Base-by-base conservation (phyloP, 2,329 filamentous ascomycete genomes). In the Aphanocladium album region DNA sequence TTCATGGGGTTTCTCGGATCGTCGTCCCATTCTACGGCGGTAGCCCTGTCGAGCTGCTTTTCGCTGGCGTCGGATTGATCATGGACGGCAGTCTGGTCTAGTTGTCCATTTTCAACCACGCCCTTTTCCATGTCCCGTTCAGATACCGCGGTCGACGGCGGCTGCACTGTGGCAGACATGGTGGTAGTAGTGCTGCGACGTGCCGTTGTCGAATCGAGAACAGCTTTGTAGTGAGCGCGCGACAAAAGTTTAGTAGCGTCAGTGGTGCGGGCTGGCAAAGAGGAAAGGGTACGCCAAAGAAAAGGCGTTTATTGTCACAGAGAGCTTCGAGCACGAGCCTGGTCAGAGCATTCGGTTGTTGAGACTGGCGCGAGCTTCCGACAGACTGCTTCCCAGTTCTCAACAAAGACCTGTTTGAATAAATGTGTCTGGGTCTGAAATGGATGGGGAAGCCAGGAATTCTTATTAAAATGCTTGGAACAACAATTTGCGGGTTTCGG, bases 1-100 rank as follows among this genome's bases (percentile, higher is more conserved):
- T 84, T 84, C 74, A 76, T 0, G 80, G 80, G 56, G 61, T 83
- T 83, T n/a, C 73, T 67, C 0, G 72, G 68, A 45, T 79, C 78
- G 0, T 65, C 64, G 1, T 72, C 67, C 76, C 77, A 79, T 0
- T 23, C 12, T 8, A 62, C 49, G 23, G 45, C 30, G 3, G 25
- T 41, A 2, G 16, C 3, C 17, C 54, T 27, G 21, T 41, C 21
- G 7, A 9, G 3, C 7, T 49, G 57, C 50, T 54, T 54, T 21
- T 60, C 57, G 21, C 41, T 54, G 12, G 17, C 12, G n/a, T 53
- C 50, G 12, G 49, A 54, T 0, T 39, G 41, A 7, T 19, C 9
- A 37, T 19, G 46, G 5, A 37, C 21, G 19, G 49, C 30, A 39
- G n/a, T 8, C n/a, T 46, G 19, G 5, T 16, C 21, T 2, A 17